Base-by-base conservation (phyloP, 768 basidiomycete genomes). In the Calocybe indica region DNA sequence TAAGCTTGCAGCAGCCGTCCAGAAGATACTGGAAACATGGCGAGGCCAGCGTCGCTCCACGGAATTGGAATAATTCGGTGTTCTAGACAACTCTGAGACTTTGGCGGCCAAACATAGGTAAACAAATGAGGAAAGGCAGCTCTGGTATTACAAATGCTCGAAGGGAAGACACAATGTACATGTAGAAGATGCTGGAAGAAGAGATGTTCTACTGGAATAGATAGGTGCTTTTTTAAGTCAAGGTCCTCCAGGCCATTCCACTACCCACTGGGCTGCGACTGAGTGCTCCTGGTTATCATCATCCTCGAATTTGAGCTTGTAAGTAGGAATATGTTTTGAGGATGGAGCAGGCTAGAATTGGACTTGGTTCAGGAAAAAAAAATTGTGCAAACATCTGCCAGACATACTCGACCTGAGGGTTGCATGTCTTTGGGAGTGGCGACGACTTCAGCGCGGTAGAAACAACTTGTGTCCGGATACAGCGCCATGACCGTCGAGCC, bases 381-480 rank as follows among this genome's bases (percentile, higher is more conserved):
- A 13, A 33, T 39, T 34, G 33, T 11, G n/a, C 52, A 38, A 35
- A 22, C 7, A 45, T 47, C 13, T 36, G 40, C 37, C 34, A 15
- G 13, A 53, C 67, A 54, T 51, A 73, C 69, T 46, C 66, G 62
- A 43, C 68, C 66, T 32, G 58, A 53, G 14, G 62, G 62, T 39
- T 68, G 67, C 46, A 69, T 59, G 43, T 72, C 65, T 51, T 64
- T 70, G 7, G 87, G 88, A 7, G 80, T 78, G n/a, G 79, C 73
- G 40, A 89, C 73, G 5, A 92, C 88, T 57, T 89, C 85, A 6
- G 90, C 90, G 28, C 86, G 84, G 58, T 92, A 92, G 70, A 92
- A 92, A 61, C 87, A 90, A 55, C 88, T 92, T 0, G 90, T 92
- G 58, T 92, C 90, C 0, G 90, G 90, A 64, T 91, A 92, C n/a